Evolutionary conservation across 2,329 filamentous ascomycete genomes (phyloP), one percentile per base, ranked within the genome.

Genomic region (Trichoderma semiorbis): DNA sequence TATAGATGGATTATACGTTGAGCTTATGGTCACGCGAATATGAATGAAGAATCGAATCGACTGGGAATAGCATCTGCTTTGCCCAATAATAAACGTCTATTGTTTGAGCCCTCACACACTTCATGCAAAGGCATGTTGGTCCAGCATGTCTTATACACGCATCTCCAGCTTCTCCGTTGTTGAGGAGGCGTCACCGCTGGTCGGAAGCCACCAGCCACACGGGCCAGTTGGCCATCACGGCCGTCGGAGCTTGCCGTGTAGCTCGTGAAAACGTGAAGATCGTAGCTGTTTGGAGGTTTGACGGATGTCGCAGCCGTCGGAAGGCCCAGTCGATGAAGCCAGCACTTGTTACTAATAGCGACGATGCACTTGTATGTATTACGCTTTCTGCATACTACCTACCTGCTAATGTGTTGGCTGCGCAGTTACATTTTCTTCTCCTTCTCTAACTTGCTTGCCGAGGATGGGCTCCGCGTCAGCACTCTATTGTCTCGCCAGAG

Each of bases 271-370:
- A 8, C 1, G 28, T 24, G 28, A 36, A 18, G 30, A 34, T 32
- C n/a, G 18, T 11, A 24, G 11, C 24, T 12, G 7, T 61, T 43
- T 30, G 18, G 32, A 24, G 21, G 53, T 7, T 57, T 58, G 28
- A 67, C 63, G 21, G 26, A 47, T 57, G 55, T 69, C 28, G 66
- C 66, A 34, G 55, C 66, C 66, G 55, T 69, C 66, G 66, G 66
- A 69, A 69, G 28, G 12, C 6, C 14, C 55, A 47, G 26, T 16
- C 34, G n/a, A 1, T 24, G 55, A n/a, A 34, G 28, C 36, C 21
- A 16, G 21, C 5, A 16, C 18, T 1, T 1, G 43, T 24, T 62
- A 36, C 32, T 39, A 53, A 28, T 18, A 16, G 60, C 21, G 18
- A 62, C 34, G 60, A 18, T 47, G 61, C 21, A 21, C 10, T 36